A percentile compares a stretch with the other conserved stretches of the same genome.
Conservation (phyloP, 129 eudicot species). For the Saussurea involucrata region DNA sequence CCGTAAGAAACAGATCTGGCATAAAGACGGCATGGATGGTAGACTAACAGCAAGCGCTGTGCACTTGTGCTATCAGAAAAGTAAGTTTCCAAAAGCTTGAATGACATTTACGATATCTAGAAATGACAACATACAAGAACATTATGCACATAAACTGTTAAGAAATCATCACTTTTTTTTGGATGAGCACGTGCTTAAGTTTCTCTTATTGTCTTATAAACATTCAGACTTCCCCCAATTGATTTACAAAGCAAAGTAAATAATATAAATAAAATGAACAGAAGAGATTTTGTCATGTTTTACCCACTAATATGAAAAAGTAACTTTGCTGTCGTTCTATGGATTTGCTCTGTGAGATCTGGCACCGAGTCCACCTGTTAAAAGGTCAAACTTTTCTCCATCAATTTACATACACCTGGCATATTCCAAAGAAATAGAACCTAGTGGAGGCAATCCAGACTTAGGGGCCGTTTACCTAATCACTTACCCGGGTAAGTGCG, state of each 20-base stretch:
- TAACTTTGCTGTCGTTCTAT: constrained; percentile 80
- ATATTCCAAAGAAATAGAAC: background rate
- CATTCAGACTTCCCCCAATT: background rate
- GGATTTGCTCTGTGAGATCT: constrained; percentile 76
- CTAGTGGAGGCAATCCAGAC: background rate
- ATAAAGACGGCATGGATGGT: background rate
- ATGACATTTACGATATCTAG: background rate
- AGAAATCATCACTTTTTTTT: background rate
- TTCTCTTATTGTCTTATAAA: background rate
- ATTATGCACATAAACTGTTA: background rate
- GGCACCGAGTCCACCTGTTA: constrained; percentile 92
- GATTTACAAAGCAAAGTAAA: constrained; percentile 11
- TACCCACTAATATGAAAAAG: constrained; percentile 95
- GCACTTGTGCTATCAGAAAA: background rate
- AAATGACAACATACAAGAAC: background rate
- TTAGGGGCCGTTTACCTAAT: no score
- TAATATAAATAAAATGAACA: constrained; percentile 1
- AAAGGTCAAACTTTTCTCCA: background rate
- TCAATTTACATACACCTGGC: background rate
- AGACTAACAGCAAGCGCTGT: background rate
- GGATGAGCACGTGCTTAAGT: background rate
- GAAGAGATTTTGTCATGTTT: constrained; percentile 27
- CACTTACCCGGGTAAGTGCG: no score
- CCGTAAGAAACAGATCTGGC: background rate
- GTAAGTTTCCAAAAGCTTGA: background rate